Percentiles rank a stretch among this genome's conserved stretches.
Conservation (phyloP, 2,329 filamentous ascomycete species). For the Xenosphaeropsis pyriputrescens region DNA sequence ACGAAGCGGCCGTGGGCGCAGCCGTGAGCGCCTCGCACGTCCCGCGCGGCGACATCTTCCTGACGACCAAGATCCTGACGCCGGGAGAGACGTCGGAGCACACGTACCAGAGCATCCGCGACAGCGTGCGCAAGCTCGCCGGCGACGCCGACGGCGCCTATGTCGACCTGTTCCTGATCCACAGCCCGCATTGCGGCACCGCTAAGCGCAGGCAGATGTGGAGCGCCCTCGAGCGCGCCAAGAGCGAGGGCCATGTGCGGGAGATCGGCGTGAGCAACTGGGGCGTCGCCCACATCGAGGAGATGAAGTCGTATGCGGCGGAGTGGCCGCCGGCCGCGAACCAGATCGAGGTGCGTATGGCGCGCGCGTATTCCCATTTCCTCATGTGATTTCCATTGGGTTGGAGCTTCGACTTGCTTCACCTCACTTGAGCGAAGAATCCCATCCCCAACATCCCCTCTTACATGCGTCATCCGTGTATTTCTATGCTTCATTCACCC, state of each 20-base stretch:
- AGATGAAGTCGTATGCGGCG: constrained; percentile 49
- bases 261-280: constrained; percentile 64
- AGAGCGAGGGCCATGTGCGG: constrained; percentile 42
- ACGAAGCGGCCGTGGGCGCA: constrained; percentile 51
- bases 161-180: constrained; percentile 58
- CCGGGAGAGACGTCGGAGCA: constrained; percentile 36
- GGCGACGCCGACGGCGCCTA: constrained; percentile 43
- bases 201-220: constrained; percentile 46
- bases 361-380: too few species aligned
- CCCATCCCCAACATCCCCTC: too few species aligned
- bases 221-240: constrained; percentile 47
- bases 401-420: too few species aligned
- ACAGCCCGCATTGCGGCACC: constrained; percentile 41
- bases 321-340: constrained; percentile 59
- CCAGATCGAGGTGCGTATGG: constrained; percentile 50
- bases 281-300: constrained; percentile 51
- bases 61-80: constrained; percentile 56
- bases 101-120: constrained; percentile 41
- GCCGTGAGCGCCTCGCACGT: constrained; percentile 43
- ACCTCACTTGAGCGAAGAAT: too few species aligned
- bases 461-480: too few species aligned
- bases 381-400: too few species aligned
- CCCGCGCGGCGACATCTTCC: constrained; percentile 42
- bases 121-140: constrained; percentile 48
- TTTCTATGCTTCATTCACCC: too few species aligned